These are phyloP conservation scores for Acer campestre DNA, from an alignment of 345 rosid genomes.

Conservation along the genomic window DNA sequence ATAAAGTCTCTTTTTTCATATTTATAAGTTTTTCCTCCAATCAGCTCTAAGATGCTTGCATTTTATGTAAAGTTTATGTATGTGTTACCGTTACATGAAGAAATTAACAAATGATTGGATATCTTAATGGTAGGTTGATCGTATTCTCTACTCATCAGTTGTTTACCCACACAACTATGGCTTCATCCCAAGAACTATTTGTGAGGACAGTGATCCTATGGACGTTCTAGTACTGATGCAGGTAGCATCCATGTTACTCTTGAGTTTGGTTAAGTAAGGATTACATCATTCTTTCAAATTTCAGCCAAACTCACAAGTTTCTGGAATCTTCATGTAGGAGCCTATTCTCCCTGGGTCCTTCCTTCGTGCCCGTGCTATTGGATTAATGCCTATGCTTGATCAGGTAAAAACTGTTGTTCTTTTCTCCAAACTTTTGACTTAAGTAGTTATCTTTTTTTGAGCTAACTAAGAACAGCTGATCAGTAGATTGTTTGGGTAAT, in stretches of 20 bases:
- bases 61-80: neutral
- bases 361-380: conserved; percentile 98
- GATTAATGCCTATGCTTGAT: conserved; percentile 98
- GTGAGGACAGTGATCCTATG: conserved; percentile 98
- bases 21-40: neutral
- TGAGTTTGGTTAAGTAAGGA: conserved; percentile 5
- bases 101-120: neutral
- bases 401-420: conserved; percentile 49
- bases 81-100: neutral
- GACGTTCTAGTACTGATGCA: conserved; percentile 97
- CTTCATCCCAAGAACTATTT: conserved; percentile 91
- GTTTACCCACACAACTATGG: conserved; percentile 99
- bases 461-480: neutral
- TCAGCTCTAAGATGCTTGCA: neutral
- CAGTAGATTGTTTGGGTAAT: neutral
- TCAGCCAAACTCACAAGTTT: conserved; percentile 11
- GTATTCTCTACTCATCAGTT: conserved; percentile 93
- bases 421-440: conserved; percentile 2
- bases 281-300: neutral
- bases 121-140: conserved; percentile 74
- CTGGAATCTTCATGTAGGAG: conserved; percentile 50
- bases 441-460: neutral
- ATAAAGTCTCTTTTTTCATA: neutral
- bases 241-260: conserved; percentile 44
- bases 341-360: conserved; percentile 90